Evolutionary conservation across 768 basidiomycete species (phyloP).

Genomic region (Amanita jacksonii): DNA sequence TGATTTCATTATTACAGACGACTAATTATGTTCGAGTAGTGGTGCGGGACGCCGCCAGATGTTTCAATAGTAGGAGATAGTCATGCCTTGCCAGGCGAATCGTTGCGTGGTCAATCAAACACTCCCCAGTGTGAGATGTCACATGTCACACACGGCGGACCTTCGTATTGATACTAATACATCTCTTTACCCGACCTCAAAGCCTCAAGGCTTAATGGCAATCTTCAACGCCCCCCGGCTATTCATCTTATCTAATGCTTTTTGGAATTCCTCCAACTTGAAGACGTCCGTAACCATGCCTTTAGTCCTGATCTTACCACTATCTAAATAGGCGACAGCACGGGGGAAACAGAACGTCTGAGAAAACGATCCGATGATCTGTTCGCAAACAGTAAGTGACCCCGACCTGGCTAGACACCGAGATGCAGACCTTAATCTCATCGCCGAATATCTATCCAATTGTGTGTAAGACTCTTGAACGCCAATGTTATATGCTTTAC

Average conservation of each 20-base stretch:
- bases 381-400: background rate
- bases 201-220: slow-evolving; percentile 41
- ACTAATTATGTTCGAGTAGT: background rate
- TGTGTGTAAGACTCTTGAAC: background rate
- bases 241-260: slow-evolving; percentile 65
- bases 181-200: too few relatives aligned
- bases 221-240: slow-evolving; percentile 54
- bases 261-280: slow-evolving; percentile 60
- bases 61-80: background rate
- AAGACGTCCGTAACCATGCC: slow-evolving; percentile 68
- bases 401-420: background rate
- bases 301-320: slow-evolving; percentile 71
- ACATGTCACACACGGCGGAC: too few relatives aligned
- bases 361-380: slow-evolving; percentile 90
- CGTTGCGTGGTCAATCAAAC: too few relatives aligned
- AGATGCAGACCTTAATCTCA: slow-evolving; percentile 30
- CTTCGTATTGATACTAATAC: too few relatives aligned
- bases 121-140: too few relatives aligned
- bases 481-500: slow-evolving; percentile 36
- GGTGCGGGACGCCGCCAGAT: too few relatives aligned
- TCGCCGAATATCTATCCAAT: slow-evolving; percentile 54
- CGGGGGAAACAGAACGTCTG: slow-evolving; percentile 88
- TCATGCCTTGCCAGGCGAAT: too few relatives aligned
- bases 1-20: slow-evolving; percentile 4
- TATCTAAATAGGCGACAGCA: slow-evolving; percentile 82